Evolutionary conservation across 305 asterid genomes (phyloP).

Genomic region (Andrographis paniculata): DNA sequence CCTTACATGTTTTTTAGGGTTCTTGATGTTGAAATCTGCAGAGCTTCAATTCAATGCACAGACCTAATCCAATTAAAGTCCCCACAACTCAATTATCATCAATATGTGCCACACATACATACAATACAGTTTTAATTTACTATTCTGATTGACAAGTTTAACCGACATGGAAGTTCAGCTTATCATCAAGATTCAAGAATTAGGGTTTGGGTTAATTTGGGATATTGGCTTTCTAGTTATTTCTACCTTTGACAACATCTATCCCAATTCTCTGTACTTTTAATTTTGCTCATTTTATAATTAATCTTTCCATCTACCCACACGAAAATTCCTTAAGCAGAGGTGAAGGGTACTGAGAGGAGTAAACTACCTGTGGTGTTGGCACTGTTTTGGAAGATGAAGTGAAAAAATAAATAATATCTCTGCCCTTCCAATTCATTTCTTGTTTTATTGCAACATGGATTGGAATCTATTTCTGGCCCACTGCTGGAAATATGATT

Average conservation of each 20-base stretch:
- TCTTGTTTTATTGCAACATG: constrained; percentile 17
- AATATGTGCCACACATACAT: constrained; percentile 1
- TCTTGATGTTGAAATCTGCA: constrained; percentile 29
- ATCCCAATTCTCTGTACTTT: background rate
- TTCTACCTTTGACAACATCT: constrained; percentile 3
- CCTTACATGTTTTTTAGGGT: constrained; percentile 21
- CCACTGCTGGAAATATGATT: constrained; percentile 19
- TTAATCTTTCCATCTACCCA: background rate
- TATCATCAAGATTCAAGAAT: constrained; percentile 9
- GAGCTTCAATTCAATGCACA: constrained; percentile 24
- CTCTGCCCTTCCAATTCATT: constrained; percentile 10
- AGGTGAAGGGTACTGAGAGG: background rate
- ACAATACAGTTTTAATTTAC: too few species aligned
- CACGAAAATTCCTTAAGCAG: constrained; percentile 1
- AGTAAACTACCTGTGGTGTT: constrained; percentile 13
- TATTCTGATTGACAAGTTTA: constrained; percentile 20
- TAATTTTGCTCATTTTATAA: background rate
- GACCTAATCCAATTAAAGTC: constrained; percentile 24
- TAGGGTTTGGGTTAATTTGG: constrained; percentile 13
- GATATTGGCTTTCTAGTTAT: constrained; percentile 6
- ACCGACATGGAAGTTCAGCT: constrained; percentile 12
- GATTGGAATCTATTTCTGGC: constrained; percentile 15
- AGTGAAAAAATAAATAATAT: constrained; percentile 6
- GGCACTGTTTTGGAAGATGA: constrained; percentile 15
- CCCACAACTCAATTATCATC: constrained; percentile 10